Percentiles rank a stretch among this genome's conserved stretches.
These are phyloP conservation scores for Candida schatavii DNA, from an alignment of 805 yeast species.

Conservation along the genomic window DNA sequence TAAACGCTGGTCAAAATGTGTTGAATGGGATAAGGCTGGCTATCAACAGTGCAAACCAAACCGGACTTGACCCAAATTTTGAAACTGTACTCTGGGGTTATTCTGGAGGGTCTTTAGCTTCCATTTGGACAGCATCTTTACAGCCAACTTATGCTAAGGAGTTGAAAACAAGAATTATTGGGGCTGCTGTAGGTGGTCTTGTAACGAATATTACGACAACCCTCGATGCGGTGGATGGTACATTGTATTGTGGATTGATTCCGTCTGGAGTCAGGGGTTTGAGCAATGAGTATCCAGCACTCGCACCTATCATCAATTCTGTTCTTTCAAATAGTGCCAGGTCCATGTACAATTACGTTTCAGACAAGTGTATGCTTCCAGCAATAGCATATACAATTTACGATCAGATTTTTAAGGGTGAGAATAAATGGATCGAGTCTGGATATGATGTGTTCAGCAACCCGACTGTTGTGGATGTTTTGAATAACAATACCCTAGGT, in stretches of 20 bases:
- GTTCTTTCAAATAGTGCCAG: background rate
- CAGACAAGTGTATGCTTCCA: background rate
- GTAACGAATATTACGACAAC: constrained; percentile 32
- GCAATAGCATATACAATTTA: background rate
- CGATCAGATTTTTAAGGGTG: background rate
- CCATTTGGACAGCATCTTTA: constrained; percentile 37
- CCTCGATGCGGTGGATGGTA: constrained; percentile 22
- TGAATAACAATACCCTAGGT: constrained; percentile 1
- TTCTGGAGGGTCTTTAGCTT: constrained; percentile 37
- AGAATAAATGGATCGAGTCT: background rate
- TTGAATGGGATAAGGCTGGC: constrained; percentile 27
- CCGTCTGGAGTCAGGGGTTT: constrained; percentile 30
- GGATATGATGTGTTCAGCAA: background rate
- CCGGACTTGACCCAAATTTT: constrained; percentile 18
- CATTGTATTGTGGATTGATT: constrained; percentile 27
- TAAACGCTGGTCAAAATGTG: constrained; percentile 26
- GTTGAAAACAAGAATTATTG: constrained; percentile 18
- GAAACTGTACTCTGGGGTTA: constrained; percentile 31
- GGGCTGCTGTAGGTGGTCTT: constrained; percentile 37
- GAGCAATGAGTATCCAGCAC: constrained; percentile 26
- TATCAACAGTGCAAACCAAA: constrained; percentile 12
- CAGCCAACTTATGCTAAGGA: constrained; percentile 38
- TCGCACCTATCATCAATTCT: constrained; percentile 4
- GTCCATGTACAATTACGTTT: background rate
- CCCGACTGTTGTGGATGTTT: background rate